These are phyloP conservation scores for Artemisia tridentata DNA, from an alignment of 129 eudicot genomes.

Conservation along the genomic window DNA sequence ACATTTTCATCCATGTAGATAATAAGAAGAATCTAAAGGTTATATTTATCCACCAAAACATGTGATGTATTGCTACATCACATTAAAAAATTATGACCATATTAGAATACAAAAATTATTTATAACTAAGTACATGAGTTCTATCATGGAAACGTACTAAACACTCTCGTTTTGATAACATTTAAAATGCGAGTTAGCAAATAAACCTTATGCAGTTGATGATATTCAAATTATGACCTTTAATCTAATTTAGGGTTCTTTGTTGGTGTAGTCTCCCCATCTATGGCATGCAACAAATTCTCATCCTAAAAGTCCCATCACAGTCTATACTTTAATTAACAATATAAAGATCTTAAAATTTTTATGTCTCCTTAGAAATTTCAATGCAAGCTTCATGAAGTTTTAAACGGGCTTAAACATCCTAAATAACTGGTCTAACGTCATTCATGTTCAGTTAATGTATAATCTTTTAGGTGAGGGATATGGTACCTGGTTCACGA, in stretches of 20 bases:
- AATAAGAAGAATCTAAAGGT: neutral
- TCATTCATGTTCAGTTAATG: neutral
- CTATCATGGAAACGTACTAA: neutral
- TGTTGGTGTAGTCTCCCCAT: constrained; percentile 10
- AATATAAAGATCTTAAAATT: neutral
- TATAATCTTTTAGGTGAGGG: neutral
- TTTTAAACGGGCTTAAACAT: neutral
- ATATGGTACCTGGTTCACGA: constrained; percentile 11
- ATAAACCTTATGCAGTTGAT: neutral
- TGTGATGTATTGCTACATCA: no score
- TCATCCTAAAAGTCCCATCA: neutral
- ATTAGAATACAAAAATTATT: no score
- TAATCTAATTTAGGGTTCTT: no score
- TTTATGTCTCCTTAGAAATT: neutral
- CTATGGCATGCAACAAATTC: constrained; percentile 1
- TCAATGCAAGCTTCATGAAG: neutral
- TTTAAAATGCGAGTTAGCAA: neutral
- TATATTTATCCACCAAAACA: neutral
- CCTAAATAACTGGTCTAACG: neutral
- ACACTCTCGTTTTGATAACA: neutral
- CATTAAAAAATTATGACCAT: no score
- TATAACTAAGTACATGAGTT: neutral
- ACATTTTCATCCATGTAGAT: no score
- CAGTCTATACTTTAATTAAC: neutral
- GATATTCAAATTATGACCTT: neutral